A percentile compares a stretch with the other conserved stretches of the same genome.
These are phyloP conservation scores for Gossypioides kirkii DNA, from an alignment of 345 rosid species.

Conservation along the genomic window DNA sequence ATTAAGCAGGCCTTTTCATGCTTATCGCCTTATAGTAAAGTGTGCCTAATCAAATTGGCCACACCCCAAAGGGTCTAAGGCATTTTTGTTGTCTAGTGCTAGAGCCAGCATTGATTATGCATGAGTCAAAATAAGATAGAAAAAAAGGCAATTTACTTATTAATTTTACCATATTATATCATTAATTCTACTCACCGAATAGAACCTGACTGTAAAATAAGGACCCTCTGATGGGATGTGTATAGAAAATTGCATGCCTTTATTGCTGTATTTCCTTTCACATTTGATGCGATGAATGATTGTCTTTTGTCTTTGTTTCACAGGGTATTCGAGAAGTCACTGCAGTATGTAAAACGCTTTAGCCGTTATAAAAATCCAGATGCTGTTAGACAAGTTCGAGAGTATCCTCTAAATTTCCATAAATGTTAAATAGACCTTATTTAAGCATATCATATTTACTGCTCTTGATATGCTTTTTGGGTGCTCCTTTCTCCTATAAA, in stretches of 20 bases:
- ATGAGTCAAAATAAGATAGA: neutral
- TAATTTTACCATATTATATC: neutral
- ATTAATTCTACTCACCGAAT: neutral
- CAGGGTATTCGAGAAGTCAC: constrained; percentile 96
- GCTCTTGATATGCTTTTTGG: neutral
- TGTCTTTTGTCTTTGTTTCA: neutral
- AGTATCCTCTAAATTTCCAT: constrained; percentile 56
- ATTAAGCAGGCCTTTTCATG: too few relatives aligned
- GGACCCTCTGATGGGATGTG: neutral
- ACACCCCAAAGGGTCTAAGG: too few relatives aligned
- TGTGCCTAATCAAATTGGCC: too few relatives aligned
- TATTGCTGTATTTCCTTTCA: neutral
- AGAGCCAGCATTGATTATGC: neutral
- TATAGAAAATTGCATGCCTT: neutral
- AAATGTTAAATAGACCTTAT: neutral
- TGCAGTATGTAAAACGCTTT: constrained; percentile 96
- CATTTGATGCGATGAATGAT: neutral
- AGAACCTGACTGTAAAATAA: neutral
- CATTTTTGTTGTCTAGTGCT: too few relatives aligned
- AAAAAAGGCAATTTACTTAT: neutral
- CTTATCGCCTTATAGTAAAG: too few relatives aligned
- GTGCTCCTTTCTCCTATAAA: neutral
- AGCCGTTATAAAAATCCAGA: constrained; percentile 86
- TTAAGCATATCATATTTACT: neutral
- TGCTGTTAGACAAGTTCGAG: constrained; percentile 98